These are phyloP conservation scores for Tetradesmus obliquus DNA, from an alignment of 139 green algal genomes.

Conservation along the genomic window DNA sequence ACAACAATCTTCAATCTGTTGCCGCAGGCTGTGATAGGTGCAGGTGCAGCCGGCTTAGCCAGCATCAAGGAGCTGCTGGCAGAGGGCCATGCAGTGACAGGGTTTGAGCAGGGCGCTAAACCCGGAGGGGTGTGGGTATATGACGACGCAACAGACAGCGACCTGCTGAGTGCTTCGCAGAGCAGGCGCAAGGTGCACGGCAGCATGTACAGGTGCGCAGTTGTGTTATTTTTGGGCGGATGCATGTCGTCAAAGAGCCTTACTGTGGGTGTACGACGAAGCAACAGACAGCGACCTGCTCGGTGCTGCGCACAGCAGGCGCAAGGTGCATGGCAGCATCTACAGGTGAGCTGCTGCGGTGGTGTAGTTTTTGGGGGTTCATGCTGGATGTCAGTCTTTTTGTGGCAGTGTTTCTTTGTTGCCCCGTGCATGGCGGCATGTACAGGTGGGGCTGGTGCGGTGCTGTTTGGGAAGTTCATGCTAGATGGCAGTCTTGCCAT, in stretches of 20 bases:
- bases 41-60: slow-evolving; percentile 79
- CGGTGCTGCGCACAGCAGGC: not conserved
- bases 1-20: not conserved
- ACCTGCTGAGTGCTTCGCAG: not conserved
- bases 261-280: slow-evolving; percentile 58
- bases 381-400: no score
- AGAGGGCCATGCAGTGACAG: slow-evolving; percentile 68
- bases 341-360: slow-evolving; percentile 38
- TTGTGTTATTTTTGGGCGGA: not conserved
- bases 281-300: slow-evolving; percentile 36
- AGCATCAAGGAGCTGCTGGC: slow-evolving; percentile 70
- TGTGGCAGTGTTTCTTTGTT: no score
- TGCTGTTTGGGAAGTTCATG: no score
- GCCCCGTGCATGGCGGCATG: no score
- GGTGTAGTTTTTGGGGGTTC: not conserved
- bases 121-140: slow-evolving; percentile 67
- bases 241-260: not conserved
- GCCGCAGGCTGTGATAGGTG: slow-evolving; percentile 79
- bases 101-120: slow-evolving; percentile 70
- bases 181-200: slow-evolving; percentile 41
- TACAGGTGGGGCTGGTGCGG: no score
- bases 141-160: slow-evolving; percentile 44
- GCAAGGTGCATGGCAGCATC: slow-evolving; percentile 55
- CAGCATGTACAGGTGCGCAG: slow-evolving; percentile 58
- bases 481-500: no score